Evolutionary conservation across 2,329 filamentous ascomycete species (phyloP), one percentile per base, ranked within the genome.

Genomic region (Allantophomopsis cytisporea): DNA sequence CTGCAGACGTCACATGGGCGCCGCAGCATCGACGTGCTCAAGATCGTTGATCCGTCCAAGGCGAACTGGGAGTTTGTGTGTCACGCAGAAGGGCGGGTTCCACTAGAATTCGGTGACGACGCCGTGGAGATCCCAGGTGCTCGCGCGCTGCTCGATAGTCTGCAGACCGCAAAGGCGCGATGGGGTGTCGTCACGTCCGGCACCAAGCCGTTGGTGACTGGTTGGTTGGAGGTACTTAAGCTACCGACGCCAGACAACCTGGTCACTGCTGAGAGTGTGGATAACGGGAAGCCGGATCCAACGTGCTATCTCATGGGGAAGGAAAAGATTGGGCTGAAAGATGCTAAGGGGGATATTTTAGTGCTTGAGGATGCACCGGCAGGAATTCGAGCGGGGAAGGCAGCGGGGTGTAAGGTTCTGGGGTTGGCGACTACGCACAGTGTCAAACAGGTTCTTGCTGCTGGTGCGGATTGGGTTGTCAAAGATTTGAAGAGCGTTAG

Each of bases 21-120:
- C 43, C 70, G 91, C 42, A 86, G 79, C 48, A 94, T 96, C 53
- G 91, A 98, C 52, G 77, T 83, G 2, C 69, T 98, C 42, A 74
- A 74, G 56, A 65, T 88, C 20, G 73, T 94, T 42, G 80, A 84
- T 45, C 83, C 86, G 13, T 78, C 83, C 50, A 85, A 86, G 56
- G 91, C 91, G 33, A 95, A 81, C 51, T 89, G 83, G 86, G 86
- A 94, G 47, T 94, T 86, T 54, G 77, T 94, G 50, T 75, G 73
- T 56, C 64, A 80, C 41, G 75, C 88, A 57, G 91, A 96, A 63
- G 79, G 74, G 17, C 66, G 72, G 16, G 76, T 96, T 31, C 89
- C 89, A 3, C 71, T 75, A 53, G 68, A 81, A 39, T 85, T 83
- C 61, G 86, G 85, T 40, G 60, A 69, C 32, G 80, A 89, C 57